Evolutionary conservation across 192 early-diverging fungal species (phyloP).

Genomic region (Ambispora gerdemannii): DNA sequence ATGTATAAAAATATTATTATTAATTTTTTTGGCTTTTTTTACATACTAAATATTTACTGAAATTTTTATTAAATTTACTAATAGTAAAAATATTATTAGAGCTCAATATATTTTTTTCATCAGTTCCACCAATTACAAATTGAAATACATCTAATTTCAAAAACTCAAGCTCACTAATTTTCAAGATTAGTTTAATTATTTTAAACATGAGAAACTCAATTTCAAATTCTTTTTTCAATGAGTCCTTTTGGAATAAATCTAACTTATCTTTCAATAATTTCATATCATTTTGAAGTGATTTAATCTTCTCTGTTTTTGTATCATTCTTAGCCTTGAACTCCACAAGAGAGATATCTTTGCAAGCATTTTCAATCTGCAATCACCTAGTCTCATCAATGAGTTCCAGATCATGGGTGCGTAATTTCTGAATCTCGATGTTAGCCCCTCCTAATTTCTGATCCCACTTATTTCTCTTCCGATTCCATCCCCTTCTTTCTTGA

Average conservation of each 20-base stretch:
- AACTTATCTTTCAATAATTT: constrained; percentile 26
- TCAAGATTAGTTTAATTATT: neutral
- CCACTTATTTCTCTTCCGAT: constrained; percentile 2
- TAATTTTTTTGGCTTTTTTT: too few relatives aligned
- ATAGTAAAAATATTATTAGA: too few relatives aligned
- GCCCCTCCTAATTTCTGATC: neutral
- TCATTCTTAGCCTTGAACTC: constrained; percentile 6
- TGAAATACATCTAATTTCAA: constrained; percentile 10
- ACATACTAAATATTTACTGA: too few relatives aligned
- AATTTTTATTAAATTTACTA: too few relatives aligned
- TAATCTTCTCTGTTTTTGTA: too few relatives aligned
- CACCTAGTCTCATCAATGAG: neutral
- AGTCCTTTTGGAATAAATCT: too few relatives aligned
- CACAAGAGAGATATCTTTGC: constrained; percentile 15
- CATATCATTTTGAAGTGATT: constrained; percentile 16
- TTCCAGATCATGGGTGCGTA: neutral
- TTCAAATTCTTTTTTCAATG: constrained; percentile 20
- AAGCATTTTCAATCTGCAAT: constrained; percentile 1
- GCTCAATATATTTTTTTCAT: too few relatives aligned
- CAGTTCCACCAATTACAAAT: too few relatives aligned
- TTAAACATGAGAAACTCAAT: neutral
- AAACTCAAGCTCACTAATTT: neutral
- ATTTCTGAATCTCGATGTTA: constrained; percentile 4
- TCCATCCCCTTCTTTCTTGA: constrained; percentile 8
- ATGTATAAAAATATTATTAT: too few relatives aligned